Evolutionary conservation across 305 asterid genomes (phyloP).

Genomic region (Plantago rigida): DNA sequence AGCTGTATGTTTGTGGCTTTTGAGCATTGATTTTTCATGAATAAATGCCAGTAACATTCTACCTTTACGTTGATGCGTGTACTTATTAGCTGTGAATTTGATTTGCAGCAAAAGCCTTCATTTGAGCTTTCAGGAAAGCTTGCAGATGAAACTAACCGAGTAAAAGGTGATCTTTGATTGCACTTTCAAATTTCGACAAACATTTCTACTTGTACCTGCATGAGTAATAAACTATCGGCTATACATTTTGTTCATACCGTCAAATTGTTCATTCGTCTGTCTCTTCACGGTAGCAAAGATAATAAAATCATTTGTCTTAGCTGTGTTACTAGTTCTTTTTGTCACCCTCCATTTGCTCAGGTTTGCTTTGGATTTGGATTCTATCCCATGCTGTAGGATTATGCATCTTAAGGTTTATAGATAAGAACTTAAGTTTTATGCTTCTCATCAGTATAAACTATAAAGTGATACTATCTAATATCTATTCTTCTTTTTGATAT

Average conservation of each 20-base stretch:
- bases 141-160: conserved; percentile 92
- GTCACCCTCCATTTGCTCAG: not conserved
- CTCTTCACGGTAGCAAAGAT: not conserved
- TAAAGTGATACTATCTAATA: no score
- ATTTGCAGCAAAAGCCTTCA: conserved; percentile 78
- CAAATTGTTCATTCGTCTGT: not conserved
- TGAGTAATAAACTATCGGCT: not conserved
- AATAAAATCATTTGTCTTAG: not conserved
- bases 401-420: not conserved
- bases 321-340: not conserved
- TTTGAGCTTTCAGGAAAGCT: conserved; percentile 98
- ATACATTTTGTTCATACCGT: not conserved
- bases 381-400: not conserved
- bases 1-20: not conserved
- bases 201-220: not conserved
- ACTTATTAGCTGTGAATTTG: conserved; percentile 19
- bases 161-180: conserved; percentile 49
- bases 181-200: conserved; percentile 6
- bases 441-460: no score
- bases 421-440: no score
- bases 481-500: no score
- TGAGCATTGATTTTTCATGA: no score
- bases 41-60: not conserved
- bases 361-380: not conserved
- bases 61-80: conserved; percentile 3